A percentile compares a stretch with the other conserved stretches of the same genome.
These are phyloP conservation scores for Globisporangium carolinianum DNA, from an alignment of 352 stramenopile species.

Conservation along the genomic window DNA sequence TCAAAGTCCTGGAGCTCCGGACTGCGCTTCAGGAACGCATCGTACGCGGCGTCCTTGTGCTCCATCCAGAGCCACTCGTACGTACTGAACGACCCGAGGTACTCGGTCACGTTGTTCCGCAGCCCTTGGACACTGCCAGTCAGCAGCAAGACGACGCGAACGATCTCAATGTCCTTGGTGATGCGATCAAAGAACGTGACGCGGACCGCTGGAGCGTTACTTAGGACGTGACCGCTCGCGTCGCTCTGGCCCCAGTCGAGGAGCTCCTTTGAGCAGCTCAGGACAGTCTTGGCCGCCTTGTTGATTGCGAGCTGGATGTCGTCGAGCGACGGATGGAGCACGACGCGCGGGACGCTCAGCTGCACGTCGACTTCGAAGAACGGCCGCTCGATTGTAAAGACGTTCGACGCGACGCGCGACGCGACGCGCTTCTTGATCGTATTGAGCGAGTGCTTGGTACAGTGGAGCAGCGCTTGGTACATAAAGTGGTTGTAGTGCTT, in stretches of 20 bases:
- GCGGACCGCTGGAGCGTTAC: conserved; percentile 16
- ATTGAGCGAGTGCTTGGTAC: conserved; percentile 98
- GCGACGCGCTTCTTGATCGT: conserved; percentile 97
- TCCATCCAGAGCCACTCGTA: conserved; percentile 99
- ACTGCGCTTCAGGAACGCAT: conserved; percentile 91
- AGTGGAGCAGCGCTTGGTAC: conserved; percentile 96
- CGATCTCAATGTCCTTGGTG: conserved; percentile 98
- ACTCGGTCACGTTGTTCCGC: conserved; percentile 96
- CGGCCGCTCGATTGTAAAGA: conserved; percentile 90
- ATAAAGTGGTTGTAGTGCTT: conserved; percentile 99
- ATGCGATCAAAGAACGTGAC: conserved; percentile 97
- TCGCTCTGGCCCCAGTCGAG: conserved; percentile 91
- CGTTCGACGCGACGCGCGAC: conserved; percentile 79
- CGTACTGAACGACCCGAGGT: conserved; percentile 91
- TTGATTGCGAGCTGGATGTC: conserved; percentile 98
- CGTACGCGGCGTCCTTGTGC: conserved; percentile 94
- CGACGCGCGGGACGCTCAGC: conserved; percentile 90
- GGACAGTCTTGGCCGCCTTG: conserved; percentile 93
- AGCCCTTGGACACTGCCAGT: conserved; percentile 97
- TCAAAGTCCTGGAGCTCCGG: conserved; percentile 96
- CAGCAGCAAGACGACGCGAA: conserved; percentile 94
- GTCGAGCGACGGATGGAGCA: conserved; percentile 93
- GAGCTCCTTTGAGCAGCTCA: conserved; percentile 96
- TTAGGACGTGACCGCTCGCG: conserved; percentile 7
- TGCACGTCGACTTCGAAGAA: conserved; percentile 99